Base-by-base conservation (phyloP, 2,329 filamentous ascomycete species). In the Aspergillus caelatus region DNA sequence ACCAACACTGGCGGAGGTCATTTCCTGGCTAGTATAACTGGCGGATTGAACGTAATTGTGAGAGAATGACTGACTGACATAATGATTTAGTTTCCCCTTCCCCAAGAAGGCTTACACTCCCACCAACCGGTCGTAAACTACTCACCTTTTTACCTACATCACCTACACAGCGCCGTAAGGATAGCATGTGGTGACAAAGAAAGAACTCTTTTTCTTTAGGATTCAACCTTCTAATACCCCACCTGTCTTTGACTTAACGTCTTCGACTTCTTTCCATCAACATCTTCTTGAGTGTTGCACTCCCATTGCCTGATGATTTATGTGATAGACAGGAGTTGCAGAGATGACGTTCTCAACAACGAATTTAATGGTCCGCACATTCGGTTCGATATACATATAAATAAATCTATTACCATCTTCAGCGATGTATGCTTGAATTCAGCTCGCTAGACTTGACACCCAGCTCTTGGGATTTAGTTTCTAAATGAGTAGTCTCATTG, bases 101-200 rank as follows among this genome's bases (percentile, higher is more conserved):
- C 91, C 91, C 74, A 94, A 94, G 86, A 88, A 94, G 81, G 83
- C 87, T 69, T 94, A 93, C 81, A 79, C 85, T 72, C 76, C 84
- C 67, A 81, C 81, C 65, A 70, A 71, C 46, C 71, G 70, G 58
- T 71, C 70, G 50, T 75, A 74, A 71, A 64, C 46, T 57, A 45
- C 36, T 26, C 12, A 26, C 11, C 6, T 26, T 26, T 26, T 21
- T 34, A 39, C 16, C 21, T 39, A 39, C 34, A 52, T 21, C 28
- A n/a, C 28, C 8, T n/a, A 26, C 4, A 26, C n/a, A 55, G 30
- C 52, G 5, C 9, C 26, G 32, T 21, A 55, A n/a, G 36, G 28
- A 23, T 55, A 39, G 32, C 32, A 55, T 55, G 52, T 32, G 23
- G 32, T n/a, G 32, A 34, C 34, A 28, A 55, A 28, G 34, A 53